Conservation (phyloP, 495 filamentous ascomycete genomes). For the Chaetomium tenue region DNA sequence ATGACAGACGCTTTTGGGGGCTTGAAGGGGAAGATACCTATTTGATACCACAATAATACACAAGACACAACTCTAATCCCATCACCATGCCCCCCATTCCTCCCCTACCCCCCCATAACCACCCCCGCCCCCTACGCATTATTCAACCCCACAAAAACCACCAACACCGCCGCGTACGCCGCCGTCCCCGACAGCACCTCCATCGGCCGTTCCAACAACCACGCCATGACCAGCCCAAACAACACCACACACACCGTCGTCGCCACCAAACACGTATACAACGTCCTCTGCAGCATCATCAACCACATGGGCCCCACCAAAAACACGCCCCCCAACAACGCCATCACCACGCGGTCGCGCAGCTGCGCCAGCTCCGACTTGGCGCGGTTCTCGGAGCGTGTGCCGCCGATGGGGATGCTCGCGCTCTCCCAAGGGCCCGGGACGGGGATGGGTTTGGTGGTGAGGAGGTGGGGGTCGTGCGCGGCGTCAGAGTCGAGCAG, state of each 20-base stretch:
- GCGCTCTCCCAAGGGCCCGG: neutral
- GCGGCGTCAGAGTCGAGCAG: neutral
- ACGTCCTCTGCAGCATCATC: constrained; percentile 21
- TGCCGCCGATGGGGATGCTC: neutral
- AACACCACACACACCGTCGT: constrained; percentile 23
- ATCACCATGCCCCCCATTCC: too few species aligned
- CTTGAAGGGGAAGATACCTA: neutral
- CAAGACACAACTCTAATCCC: neutral
- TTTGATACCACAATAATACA: neutral
- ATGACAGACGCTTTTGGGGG: neutral
- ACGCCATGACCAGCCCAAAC: constrained; percentile 21
- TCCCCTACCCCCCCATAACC: neutral
- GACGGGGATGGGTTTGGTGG: neutral
- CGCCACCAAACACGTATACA: constrained; percentile 20
- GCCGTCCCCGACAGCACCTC: constrained; percentile 21
- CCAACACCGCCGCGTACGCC: constrained; percentile 3
- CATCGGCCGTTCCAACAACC: constrained; percentile 16
- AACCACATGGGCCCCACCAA: constrained; percentile 30
- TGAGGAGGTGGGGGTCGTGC: neutral
- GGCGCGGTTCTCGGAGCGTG: neutral
- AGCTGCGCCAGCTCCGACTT: neutral
- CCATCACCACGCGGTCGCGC: constrained; percentile 3
- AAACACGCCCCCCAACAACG: constrained; percentile 16
- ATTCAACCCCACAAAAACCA: constrained; percentile 7
- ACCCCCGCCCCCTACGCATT: neutral